phyloP scores from a whole-genome alignment of 2,329 filamentous ascomycete genomes.

The Albophoma yamanashiensis region DNA sequence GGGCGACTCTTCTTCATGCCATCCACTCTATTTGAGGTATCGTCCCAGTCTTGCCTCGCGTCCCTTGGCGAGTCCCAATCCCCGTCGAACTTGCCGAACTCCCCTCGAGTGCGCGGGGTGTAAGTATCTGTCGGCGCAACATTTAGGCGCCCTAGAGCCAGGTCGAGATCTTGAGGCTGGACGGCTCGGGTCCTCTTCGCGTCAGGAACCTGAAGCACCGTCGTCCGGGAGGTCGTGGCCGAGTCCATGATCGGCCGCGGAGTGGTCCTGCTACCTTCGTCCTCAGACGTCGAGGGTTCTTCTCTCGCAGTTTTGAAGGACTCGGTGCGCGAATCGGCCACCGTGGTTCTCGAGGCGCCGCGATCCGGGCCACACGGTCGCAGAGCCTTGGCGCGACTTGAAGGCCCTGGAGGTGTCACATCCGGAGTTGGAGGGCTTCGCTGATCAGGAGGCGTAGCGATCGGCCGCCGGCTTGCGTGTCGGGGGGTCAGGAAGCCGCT shows the following conservation, averaged over 20 bases:
- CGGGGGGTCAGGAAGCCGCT: constrained; percentile 27
- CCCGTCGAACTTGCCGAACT: constrained; percentile 47
- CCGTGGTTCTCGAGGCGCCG: constrained; percentile 40
- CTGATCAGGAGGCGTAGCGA: constrained; percentile 53
- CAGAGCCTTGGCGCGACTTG: constrained; percentile 29
- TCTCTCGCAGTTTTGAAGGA: constrained; percentile 66
- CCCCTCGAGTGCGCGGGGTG: constrained; percentile 32
- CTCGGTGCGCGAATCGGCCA: constrained; percentile 50
- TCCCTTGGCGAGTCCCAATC: constrained; percentile 41
- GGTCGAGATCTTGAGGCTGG: constrained; percentile 24
- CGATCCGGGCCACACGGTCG: constrained; percentile 39
- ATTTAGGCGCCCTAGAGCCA: constrained; percentile 31
- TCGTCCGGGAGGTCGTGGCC: constrained; percentile 31
- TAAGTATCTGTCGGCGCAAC: constrained; percentile 27
- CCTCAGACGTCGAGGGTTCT: constrained; percentile 50
- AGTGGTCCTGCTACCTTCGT: constrained; percentile 36
- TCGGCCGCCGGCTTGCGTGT: constrained; percentile 26
- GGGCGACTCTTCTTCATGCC: constrained; percentile 36
- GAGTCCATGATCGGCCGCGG: constrained; percentile 28
- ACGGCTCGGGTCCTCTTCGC: constrained; percentile 5
- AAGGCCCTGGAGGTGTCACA: constrained; percentile 55
- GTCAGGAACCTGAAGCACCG: constrained; percentile 27
- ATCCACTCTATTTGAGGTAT: constrained; percentile 42
- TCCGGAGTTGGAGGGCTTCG: constrained; percentile 65
- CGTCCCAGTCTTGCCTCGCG: constrained; percentile 44